Conservation (phyloP, 1,139 yeast genomes). For the Tardiomyces digboiensis region DNA sequence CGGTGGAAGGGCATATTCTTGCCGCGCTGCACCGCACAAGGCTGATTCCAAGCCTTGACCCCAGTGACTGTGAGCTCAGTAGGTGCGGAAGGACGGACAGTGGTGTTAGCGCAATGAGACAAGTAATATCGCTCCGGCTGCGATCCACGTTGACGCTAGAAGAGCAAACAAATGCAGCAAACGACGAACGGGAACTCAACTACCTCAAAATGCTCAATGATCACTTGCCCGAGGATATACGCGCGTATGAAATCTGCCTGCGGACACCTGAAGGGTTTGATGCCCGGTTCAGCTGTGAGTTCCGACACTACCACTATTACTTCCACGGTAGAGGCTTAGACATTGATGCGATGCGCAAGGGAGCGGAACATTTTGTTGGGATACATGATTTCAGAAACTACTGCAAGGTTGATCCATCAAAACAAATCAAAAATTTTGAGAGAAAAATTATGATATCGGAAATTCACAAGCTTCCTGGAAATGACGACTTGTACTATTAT, state of each 20-base stretch:
- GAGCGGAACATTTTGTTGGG: slow-evolving; percentile 59
- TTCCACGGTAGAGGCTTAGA: slow-evolving; percentile 50
- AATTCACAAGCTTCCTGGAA: slow-evolving; percentile 13
- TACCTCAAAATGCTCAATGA: slow-evolving; percentile 70
- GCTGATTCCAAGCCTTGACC: slow-evolving; percentile 54
- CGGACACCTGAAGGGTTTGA: slow-evolving; percentile 79
- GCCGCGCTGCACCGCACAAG: slow-evolving; percentile 61
- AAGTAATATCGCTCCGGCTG: slow-evolving; percentile 73
- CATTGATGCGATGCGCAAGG: slow-evolving; percentile 55
- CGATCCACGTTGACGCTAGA: slow-evolving; percentile 52
- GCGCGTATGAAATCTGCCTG: slow-evolving; percentile 73
- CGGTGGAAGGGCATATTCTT: slow-evolving; percentile 73
- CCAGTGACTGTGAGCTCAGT: slow-evolving; percentile 57
- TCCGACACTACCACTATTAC: slow-evolving; percentile 78
- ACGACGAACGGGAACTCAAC: slow-evolving; percentile 63
- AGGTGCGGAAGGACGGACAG: slow-evolving; percentile 96
- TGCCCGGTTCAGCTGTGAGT: slow-evolving; percentile 83
- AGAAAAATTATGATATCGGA: slow-evolving; percentile 14
- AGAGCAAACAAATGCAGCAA: slow-evolving; percentile 47
- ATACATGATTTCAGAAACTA: slow-evolving; percentile 89
- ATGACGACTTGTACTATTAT: slow-evolving; percentile 42
- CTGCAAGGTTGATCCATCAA: slow-evolving; percentile 90
- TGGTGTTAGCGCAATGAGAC: slow-evolving; percentile 97
- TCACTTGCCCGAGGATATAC: slow-evolving; percentile 68
- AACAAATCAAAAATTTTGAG: slow-evolving; percentile 70